Conservation (phyloP, 352 stramenopile genomes). For the Globisporangium barbulae region DNA sequence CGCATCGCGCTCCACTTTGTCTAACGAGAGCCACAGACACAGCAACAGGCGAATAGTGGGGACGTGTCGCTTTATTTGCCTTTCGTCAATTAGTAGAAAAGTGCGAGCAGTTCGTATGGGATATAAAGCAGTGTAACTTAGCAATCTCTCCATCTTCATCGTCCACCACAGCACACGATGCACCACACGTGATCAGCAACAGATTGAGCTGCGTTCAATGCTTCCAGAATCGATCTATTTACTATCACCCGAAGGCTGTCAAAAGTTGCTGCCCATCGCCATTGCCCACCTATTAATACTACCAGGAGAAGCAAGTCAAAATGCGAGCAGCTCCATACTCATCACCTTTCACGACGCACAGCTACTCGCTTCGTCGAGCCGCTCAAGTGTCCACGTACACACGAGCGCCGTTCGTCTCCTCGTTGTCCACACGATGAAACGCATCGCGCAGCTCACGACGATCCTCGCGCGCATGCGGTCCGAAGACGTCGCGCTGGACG, state of each 20-base stretch:
- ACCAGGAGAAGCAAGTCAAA: too few relatives aligned
- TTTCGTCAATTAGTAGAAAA: not conserved
- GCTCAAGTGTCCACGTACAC: not conserved
- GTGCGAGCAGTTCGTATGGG: not conserved
- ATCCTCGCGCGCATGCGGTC: constrained; percentile 10
- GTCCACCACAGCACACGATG: not conserved
- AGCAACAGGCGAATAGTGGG: not conserved
- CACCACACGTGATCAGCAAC: not conserved
- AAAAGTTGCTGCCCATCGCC: too few relatives aligned
- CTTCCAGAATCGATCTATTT: too few relatives aligned
- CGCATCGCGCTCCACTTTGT: constrained; percentile 79
- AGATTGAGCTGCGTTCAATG: too few relatives aligned
- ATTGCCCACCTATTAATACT: too few relatives aligned
- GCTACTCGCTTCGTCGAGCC: too few relatives aligned
- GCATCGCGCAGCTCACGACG: constrained; percentile 12
- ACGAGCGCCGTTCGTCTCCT: not conserved
- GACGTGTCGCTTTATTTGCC: constrained; percentile 1
- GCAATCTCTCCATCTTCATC: not conserved
- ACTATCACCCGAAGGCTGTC: too few relatives aligned
- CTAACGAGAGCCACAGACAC: constrained; percentile 12
- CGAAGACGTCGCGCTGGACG: not conserved
- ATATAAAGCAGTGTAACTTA: constrained; percentile 6
- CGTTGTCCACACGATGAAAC: constrained; percentile 12
- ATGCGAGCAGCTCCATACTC: too few relatives aligned
- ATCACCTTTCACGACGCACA: too few relatives aligned